phyloP scores from a whole-genome alignment of 2,329 filamentous ascomycete genomes.

The Hirsutella rhossiliensis region DNA sequence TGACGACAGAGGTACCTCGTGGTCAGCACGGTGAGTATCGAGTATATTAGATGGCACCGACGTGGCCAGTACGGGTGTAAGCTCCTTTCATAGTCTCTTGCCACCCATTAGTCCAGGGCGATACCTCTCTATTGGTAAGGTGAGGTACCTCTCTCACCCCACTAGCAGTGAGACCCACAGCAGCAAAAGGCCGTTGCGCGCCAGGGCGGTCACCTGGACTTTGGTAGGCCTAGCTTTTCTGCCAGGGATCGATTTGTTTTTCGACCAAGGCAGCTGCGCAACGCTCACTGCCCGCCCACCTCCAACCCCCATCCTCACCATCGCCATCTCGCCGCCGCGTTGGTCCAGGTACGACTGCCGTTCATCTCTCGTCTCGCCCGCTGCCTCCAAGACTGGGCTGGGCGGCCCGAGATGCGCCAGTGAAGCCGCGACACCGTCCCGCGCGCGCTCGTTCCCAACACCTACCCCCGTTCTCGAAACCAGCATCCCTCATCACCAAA shows the following conservation, averaged over 20 bases:
- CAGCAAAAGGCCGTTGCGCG: too few relatives aligned
- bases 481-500: background rate
- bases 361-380: constrained; percentile 1
- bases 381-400: constrained; percentile 1
- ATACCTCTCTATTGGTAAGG: too few relatives aligned
- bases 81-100: too few relatives aligned
- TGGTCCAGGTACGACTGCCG: background rate
- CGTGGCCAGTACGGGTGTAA: too few relatives aligned
- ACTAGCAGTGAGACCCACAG: too few relatives aligned
- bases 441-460: constrained; percentile 6
- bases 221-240: constrained; percentile 1
- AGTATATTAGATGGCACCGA: too few relatives aligned
- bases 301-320: background rate
- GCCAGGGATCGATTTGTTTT: constrained; percentile 12
- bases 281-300: background rate
- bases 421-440: constrained; percentile 5
- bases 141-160: too few relatives aligned
- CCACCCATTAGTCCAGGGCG: too few relatives aligned
- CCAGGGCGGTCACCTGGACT: too few relatives aligned
- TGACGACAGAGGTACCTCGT: too few relatives aligned
- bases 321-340: constrained; percentile 2
- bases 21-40: too few relatives aligned
- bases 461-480: constrained; percentile 2
- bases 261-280: constrained; percentile 14
- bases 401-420: constrained; percentile 14